Percentiles rank a stretch among this genome's conserved stretches.
phyloP scores from a whole-genome alignment of 2,329 filamentous ascomycete species.

The Colletotrichum theobromicola region DNA sequence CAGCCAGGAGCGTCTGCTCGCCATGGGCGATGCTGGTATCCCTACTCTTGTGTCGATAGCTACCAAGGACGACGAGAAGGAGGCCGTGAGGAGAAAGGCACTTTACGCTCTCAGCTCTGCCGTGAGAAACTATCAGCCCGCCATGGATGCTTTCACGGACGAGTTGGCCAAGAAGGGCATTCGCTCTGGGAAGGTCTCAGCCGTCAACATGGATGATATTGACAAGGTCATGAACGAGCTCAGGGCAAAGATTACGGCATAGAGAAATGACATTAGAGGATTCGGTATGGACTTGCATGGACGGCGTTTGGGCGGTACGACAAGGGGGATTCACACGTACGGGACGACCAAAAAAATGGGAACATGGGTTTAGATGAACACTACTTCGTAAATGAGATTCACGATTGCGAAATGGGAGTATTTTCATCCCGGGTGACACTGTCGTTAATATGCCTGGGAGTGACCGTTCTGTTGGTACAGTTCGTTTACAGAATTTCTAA shows the following conservation, averaged over 20 bases:
- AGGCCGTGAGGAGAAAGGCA: conserved; percentile 81
- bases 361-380: not conserved
- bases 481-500: conserved; percentile 20
- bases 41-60: conserved; percentile 71
- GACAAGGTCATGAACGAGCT: conserved; percentile 76
- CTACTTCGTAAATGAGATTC: not conserved
- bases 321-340: not conserved
- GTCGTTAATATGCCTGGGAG: not conserved
- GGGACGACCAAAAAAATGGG: conserved; percentile 1
- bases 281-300: conserved; percentile 31
- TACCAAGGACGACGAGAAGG: conserved; percentile 62
- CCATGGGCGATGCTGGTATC: conserved; percentile 65
- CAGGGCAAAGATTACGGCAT: conserved; percentile 42
- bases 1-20: conserved; percentile 74
- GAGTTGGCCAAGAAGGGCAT: conserved; percentile 65
- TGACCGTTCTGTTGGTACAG: conserved; percentile 20
- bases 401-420: not conserved
- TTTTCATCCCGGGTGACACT: not conserved
- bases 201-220: conserved; percentile 84
- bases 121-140: conserved; percentile 88
- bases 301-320: conserved; percentile 37
- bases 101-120: conserved; percentile 87
- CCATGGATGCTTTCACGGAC: conserved; percentile 71
- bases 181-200: conserved; percentile 69
- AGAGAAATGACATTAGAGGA: not conserved